Percentiles rank a stretch among this genome's conserved stretches.
These are phyloP conservation scores for Vitis hybrid DNA, from an alignment of 177 flowering plant genomes.

Conservation along the genomic window DNA sequence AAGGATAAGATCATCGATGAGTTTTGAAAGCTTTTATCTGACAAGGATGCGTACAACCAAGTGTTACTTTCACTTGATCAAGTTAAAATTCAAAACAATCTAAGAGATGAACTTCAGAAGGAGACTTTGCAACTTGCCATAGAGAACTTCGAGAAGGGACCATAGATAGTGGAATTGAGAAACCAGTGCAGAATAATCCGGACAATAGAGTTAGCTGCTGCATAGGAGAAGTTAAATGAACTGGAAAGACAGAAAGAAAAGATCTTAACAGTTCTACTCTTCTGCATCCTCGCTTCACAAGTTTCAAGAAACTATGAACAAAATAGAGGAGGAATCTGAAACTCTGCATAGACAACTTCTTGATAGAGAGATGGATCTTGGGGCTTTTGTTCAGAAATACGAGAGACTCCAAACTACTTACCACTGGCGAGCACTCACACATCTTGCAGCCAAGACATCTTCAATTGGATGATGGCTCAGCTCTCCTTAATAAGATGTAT, in stretches of 20 bases:
- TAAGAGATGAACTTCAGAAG: slow-evolving; percentile 80
- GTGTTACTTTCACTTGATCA: slow-evolving; percentile 79
- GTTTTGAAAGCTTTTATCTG: slow-evolving; percentile 72
- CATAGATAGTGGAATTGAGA: slow-evolving; percentile 75
- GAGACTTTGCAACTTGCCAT: slow-evolving; percentile 92
- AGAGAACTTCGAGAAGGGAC: slow-evolving; percentile 85
- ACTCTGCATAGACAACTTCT: slow-evolving; percentile 69
- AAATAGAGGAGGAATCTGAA: slow-evolving; percentile 83
- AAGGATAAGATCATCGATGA: slow-evolving; percentile 88
- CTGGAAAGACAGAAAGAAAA: slow-evolving; percentile 75
- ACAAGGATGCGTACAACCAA: slow-evolving; percentile 87
- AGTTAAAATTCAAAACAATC: slow-evolving; percentile 75
- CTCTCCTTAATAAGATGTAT: too few species aligned
- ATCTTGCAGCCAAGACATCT: slow-evolving; percentile 1
- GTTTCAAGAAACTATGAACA: slow-evolving; percentile 73
- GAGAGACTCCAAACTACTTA: background rate
- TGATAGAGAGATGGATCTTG: slow-evolving; percentile 64
- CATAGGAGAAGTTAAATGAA: slow-evolving; percentile 77
- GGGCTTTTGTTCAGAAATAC: background rate
- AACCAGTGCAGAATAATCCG: slow-evolving; percentile 93
- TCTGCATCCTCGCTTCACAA: slow-evolving; percentile 58
- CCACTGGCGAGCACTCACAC: background rate
- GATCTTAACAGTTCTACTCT: slow-evolving; percentile 53
- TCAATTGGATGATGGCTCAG: background rate
- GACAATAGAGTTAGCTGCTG: slow-evolving; percentile 89